A percentile compares a stretch with the other conserved stretches of the same genome.
Conservation (phyloP, 768 basidiomycete genomes). For the Russula lepida region DNA sequence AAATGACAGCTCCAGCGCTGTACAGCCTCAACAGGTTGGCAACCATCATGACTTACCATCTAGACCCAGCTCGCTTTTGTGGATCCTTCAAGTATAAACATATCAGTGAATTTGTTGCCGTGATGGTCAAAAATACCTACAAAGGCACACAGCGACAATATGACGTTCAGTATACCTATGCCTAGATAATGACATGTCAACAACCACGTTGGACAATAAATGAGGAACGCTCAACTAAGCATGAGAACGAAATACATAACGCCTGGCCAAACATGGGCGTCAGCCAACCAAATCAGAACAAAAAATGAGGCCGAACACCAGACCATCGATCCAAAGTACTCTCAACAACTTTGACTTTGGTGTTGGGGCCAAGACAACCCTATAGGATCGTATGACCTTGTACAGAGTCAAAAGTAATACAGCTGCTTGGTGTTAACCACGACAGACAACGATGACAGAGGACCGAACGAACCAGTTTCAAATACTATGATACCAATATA, state of each 20-base stretch:
- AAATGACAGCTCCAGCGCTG: background rate
- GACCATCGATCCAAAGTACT: conserved; percentile 17
- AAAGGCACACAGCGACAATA: conserved; percentile 1
- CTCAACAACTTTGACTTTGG: conserved; percentile 3
- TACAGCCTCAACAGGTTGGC: background rate
- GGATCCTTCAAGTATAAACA: background rate
- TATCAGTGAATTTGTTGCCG: background rate
- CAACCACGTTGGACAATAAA: too few relatives aligned
- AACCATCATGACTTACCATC: conserved; percentile 1
- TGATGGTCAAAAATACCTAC: background rate
- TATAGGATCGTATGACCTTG: background rate
- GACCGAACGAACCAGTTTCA: conserved; percentile 5
- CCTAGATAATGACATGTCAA: background rate
- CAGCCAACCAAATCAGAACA: background rate
- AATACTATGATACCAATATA: conserved; percentile 6
- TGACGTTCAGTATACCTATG: conserved; percentile 12
- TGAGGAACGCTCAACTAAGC: conserved; percentile 4
- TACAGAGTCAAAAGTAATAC: conserved; percentile 14
- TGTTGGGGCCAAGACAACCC: background rate
- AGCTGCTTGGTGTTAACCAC: background rate
- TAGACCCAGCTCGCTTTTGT: background rate
- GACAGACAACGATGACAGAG: background rate
- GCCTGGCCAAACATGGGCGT: background rate
- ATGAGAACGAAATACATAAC: conserved; percentile 20
- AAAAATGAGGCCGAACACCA: background rate